phyloP scores from a whole-genome alignment of 2,329 filamentous ascomycete species.

The Teratosphaeriaceae sp. region DNA sequence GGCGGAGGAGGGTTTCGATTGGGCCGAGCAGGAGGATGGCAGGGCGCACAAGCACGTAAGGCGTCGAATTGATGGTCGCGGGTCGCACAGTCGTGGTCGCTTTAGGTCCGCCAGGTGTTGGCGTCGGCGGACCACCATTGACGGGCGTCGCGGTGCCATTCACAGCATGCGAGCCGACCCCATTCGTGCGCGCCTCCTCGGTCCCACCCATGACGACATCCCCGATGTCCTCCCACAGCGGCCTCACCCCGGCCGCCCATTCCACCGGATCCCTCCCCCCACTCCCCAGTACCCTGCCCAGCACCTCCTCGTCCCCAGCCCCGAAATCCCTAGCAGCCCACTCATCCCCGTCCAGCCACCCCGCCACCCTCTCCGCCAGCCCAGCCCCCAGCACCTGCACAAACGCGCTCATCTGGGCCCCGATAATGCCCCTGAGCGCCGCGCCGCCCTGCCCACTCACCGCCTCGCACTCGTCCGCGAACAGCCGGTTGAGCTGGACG shows the following conservation, averaged over 20 bases:
- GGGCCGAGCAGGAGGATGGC: constrained; percentile 74
- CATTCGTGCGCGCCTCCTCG: constrained; percentile 22
- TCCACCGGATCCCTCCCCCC: constrained; percentile 63
- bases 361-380: constrained; percentile 67
- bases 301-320: constrained; percentile 52
- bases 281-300: constrained; percentile 60
- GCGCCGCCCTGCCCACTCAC: constrained; percentile 73
- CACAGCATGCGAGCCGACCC: constrained; percentile 19
- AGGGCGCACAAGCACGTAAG: constrained; percentile 78
- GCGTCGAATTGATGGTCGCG: constrained; percentile 76
- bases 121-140: constrained; percentile 9
- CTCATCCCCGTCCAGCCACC: constrained; percentile 71
- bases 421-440: constrained; percentile 70
- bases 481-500: constrained; percentile 73
- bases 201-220: constrained; percentile 13
- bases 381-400: constrained; percentile 63
- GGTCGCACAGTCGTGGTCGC: constrained; percentile 23
- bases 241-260: constrained; percentile 54
- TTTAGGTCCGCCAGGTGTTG: constrained; percentile 9
- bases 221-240: constrained; percentile 42
- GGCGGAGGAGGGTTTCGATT: constrained; percentile 74
- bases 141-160: constrained; percentile 21
- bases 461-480: constrained; percentile 80
- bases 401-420: constrained; percentile 75
- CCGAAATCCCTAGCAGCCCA: constrained; percentile 74